phyloP scores from a whole-genome alignment of 2,329 filamentous ascomycete genomes.

The Grosmannia huntii region DNA sequence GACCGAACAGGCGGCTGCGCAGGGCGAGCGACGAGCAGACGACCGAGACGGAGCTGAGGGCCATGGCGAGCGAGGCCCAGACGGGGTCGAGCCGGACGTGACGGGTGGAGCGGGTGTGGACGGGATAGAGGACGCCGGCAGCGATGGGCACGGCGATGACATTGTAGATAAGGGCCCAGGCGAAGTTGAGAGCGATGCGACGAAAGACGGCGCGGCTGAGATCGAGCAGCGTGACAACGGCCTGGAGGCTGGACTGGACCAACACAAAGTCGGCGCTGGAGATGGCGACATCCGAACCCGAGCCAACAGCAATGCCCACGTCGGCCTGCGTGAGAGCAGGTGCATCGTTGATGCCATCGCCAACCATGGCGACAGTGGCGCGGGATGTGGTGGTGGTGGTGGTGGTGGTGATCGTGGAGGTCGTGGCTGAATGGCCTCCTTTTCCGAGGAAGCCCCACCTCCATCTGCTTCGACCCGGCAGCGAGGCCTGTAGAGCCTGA shows the following conservation, averaged over 20 bases:
- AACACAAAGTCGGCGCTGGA: conserved; percentile 73
- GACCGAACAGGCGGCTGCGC: conserved; percentile 32
- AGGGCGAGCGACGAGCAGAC: conserved; percentile 69
- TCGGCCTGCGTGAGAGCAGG: conserved; percentile 71
- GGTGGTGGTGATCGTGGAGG: too few species aligned
- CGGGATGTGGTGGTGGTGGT: too few species aligned
- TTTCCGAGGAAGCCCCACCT: background rate
- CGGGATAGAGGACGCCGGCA: conserved; percentile 60
- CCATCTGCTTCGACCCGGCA: conserved; percentile 20
- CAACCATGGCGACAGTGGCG: conserved; percentile 64
- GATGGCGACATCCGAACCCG: conserved; percentile 73
- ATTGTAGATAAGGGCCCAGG: conserved; percentile 78
- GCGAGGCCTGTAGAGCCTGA: conserved; percentile 43
- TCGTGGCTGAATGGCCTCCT: conserved; percentile 2
- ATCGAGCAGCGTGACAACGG: conserved; percentile 60
- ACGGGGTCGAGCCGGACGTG: conserved; percentile 61
- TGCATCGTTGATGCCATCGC: conserved; percentile 82
- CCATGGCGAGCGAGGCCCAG: conserved; percentile 90
- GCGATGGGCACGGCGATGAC: conserved; percentile 65
- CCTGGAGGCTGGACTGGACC: conserved; percentile 50
- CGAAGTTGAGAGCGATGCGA: conserved; percentile 74
- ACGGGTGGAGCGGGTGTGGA: conserved; percentile 29
- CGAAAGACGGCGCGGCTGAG: conserved; percentile 61
- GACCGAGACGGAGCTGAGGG: conserved; percentile 79
- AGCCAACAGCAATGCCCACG: conserved; percentile 73